Base-by-base conservation (phyloP, 306 rosid genomes). In the Herpetospermum pedunculosum region DNA sequence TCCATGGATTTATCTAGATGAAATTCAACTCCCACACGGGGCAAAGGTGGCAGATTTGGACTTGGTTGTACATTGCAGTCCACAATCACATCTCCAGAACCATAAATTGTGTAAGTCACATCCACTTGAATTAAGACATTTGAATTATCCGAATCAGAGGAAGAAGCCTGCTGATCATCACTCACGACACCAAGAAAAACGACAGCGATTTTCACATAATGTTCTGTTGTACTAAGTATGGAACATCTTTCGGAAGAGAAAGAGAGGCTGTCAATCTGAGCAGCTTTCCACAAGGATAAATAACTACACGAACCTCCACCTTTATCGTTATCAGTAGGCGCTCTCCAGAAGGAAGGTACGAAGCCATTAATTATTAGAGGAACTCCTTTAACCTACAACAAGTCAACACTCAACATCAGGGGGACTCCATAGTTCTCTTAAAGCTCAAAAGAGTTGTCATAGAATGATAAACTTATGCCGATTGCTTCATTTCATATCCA, bases 341-440 rank as follows among this genome's bases (percentile, higher is more conserved):
- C 98, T 77, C 97, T 84, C 97, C 96, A 94, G 81, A 94, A 91
- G 84, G 92, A 81, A 77, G 98, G 98, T 18, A 81, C 53, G 78
- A 94, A 74, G 41, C 98, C 97, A 63, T 88, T 87, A 38, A 55
- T 83, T 84, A 89, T 79, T 75, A 94, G 63, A 58, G 84, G 34
- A 75, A 89, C 84, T 85, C 95, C 97, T 84, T 75, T 78, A 50
- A 88, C 90, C 98, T 90, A 75, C 52, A 75, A 81, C 76, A 75
- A 38, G 43, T 69, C 44, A 63, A 37, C 73, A 82, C 63, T 46
- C 68, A 63, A 50, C 26, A 47, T 69, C 76, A 69, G n/a, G n/a
- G n/a, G 71, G 75, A 71, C 76, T 23, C 53, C 57, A 18, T 19
- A 26, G 50, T 35, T 69, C 43, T 25, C 65, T 38, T 71, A 23